Percentiles rank a stretch among this genome's conserved stretches.
phyloP scores from a whole-genome alignment of 2,329 filamentous ascomycete genomes.

The Colletotrichum sublineola region DNA sequence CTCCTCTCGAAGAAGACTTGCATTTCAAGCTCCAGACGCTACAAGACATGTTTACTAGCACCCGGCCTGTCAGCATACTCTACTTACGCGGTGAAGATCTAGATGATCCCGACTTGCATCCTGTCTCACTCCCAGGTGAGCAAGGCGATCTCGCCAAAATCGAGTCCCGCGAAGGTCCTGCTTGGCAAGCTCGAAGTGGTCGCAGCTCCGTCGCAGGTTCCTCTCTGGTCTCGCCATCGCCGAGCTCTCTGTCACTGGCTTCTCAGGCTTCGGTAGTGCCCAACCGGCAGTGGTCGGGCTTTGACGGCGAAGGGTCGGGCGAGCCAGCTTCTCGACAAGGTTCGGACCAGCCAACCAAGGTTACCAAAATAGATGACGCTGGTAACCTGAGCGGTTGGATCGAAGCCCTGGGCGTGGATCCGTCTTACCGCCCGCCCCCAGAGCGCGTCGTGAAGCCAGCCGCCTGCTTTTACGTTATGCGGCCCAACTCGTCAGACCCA shows the following conservation, averaged over 20 bases:
- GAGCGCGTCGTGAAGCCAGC: conserved; percentile 79
- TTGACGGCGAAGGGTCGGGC: conserved; percentile 65
- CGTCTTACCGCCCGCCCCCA: conserved; percentile 82
- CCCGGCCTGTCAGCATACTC: conserved; percentile 81
- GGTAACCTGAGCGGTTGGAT: conserved; percentile 85
- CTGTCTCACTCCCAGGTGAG: conserved; percentile 80
- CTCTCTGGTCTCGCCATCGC: conserved; percentile 74
- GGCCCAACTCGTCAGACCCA: conserved; percentile 62
- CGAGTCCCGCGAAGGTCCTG: conserved; percentile 61
- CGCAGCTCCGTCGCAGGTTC: conserved; percentile 71
- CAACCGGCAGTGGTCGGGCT: conserved; percentile 67
- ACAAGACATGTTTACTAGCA: conserved; percentile 91
- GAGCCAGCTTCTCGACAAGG: conserved; percentile 60
- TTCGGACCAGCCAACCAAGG: conserved; percentile 66
- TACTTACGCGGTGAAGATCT: conserved; percentile 82
- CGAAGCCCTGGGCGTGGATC: conserved; percentile 91
- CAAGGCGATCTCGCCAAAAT: conserved; percentile 70
- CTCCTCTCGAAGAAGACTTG: conserved; percentile 79
- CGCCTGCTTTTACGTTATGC: conserved; percentile 88
- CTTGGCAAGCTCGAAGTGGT: conserved; percentile 67
- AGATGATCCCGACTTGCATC: conserved; percentile 84
- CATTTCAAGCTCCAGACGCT: conserved; percentile 82
- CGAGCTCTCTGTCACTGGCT: conserved; percentile 73
- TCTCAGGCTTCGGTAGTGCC: conserved; percentile 63
- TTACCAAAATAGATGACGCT: conserved; percentile 69